phyloP scores from a whole-genome alignment of 805 yeast species.

The Sugiyamaella chiloensis region DNA sequence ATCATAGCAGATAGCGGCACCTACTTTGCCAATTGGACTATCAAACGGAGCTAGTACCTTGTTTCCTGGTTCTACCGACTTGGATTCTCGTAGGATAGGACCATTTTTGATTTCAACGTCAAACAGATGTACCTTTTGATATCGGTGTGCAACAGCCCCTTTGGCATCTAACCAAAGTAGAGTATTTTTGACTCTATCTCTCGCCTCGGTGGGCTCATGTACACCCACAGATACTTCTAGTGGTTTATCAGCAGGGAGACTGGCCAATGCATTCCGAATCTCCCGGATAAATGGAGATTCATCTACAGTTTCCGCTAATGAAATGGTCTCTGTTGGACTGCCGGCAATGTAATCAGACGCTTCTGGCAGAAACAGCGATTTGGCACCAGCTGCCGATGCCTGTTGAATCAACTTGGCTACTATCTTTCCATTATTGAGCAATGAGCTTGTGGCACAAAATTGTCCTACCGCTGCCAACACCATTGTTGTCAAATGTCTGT shows the following conservation, averaged over 20 bases:
- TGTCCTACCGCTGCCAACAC: conserved; percentile 81
- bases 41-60: conserved; percentile 51
- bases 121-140: conserved; percentile 84
- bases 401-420: conserved; percentile 58
- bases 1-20: conserved; percentile 61
- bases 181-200: conserved; percentile 61
- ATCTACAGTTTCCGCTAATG: conserved; percentile 50
- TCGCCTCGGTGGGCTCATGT: conserved; percentile 61
- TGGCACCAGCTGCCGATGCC: conserved; percentile 61
- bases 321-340: conserved; percentile 60
- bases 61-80: conserved; percentile 77
- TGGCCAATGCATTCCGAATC: conserved; percentile 46
- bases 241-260: conserved; percentile 40
- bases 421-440: conserved; percentile 54
- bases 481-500: conserved; percentile 39
- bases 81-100: conserved; percentile 73
- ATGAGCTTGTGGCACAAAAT: conserved; percentile 66
- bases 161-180: conserved; percentile 62
- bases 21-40: conserved; percentile 52
- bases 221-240: conserved; percentile 80
- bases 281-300: conserved; percentile 39
- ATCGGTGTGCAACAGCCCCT: conserved; percentile 66
- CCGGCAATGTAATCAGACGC: conserved; percentile 81
- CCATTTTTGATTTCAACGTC: conserved; percentile 82
- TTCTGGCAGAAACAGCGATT: conserved; percentile 82